phyloP scores from a whole-genome alignment of 441 rosid species.

The Euphorbia neoarborescens region DNA sequence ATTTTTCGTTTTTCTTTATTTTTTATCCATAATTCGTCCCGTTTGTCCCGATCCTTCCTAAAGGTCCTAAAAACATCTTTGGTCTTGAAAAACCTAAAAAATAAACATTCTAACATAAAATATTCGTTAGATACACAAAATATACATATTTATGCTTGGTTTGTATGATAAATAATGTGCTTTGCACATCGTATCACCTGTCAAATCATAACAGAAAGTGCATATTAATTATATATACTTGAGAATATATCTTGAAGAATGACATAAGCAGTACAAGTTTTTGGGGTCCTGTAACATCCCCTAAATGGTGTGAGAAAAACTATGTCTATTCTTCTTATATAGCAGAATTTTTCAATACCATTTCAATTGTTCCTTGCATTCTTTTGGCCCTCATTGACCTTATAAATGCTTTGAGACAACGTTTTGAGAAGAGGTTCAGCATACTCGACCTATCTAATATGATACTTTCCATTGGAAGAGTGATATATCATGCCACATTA shows the following conservation, averaged over 20 bases:
- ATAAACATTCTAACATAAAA: too few species aligned
- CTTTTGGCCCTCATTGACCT: conserved; percentile 72
- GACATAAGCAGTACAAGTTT: conserved; percentile 71
- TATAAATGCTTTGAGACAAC: conserved; percentile 67
- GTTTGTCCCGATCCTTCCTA: too few species aligned
- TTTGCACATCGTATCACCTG: conserved; percentile 29
- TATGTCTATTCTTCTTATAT: conserved; percentile 65
- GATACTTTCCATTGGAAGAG: conserved; percentile 84
- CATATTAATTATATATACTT: conserved; percentile 15
- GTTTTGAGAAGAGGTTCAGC: conserved; percentile 89
- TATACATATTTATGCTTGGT: too few species aligned
- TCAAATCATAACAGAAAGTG: conserved; percentile 18
- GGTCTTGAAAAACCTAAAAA: too few species aligned
- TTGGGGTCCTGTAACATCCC: conserved; percentile 94
- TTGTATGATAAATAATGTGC: too few species aligned
- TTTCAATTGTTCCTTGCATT: conserved; percentile 63
- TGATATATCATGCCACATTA: conserved; percentile 78
- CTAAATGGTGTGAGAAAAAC: conserved; percentile 83
- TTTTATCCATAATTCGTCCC: too few species aligned
- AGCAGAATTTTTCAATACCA: conserved; percentile 83
- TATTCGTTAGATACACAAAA: too few species aligned
- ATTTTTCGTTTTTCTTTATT: too few species aligned
- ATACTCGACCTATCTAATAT: conserved; percentile 82
- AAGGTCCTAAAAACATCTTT: too few species aligned
- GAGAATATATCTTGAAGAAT: conserved; percentile 33